A percentile compares a stretch with the other conserved stretches of the same genome.
Conservation (phyloP, 179 eudicot genomes). For the Patellifolia procumbens region DNA sequence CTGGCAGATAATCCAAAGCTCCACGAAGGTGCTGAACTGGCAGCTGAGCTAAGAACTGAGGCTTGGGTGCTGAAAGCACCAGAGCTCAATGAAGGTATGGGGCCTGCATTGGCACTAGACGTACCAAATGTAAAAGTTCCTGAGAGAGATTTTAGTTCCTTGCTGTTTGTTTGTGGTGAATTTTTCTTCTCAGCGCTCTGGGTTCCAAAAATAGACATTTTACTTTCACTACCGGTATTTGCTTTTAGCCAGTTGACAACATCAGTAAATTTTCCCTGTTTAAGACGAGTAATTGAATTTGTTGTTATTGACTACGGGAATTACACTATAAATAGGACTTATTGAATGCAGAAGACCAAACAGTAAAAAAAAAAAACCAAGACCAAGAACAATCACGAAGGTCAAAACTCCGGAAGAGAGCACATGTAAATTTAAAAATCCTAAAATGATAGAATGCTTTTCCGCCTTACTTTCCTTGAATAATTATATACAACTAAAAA, state of each 20-base stretch:
- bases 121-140: slow-evolving; percentile 41
- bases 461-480: too few species aligned
- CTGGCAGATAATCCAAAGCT: slow-evolving; percentile 38
- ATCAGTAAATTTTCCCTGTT: slow-evolving; percentile 79
- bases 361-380: neutral
- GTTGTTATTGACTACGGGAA: neutral
- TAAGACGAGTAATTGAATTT: slow-evolving; percentile 5
- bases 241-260: slow-evolving; percentile 83
- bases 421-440: neutral
- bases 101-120: slow-evolving; percentile 36
- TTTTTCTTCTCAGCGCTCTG: slow-evolving; percentile 38
- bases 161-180: slow-evolving; percentile 42
- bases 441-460: too few species aligned
- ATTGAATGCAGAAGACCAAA: neutral
- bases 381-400: neutral
- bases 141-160: slow-evolving; percentile 32
- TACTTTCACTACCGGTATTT: slow-evolving; percentile 50
- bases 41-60: slow-evolving; percentile 10
- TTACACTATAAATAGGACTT: neutral
- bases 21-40: slow-evolving; percentile 36
- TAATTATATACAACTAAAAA: too few species aligned
- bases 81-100: slow-evolving; percentile 40
- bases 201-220: slow-evolving; percentile 36
- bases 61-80: slow-evolving; percentile 29
- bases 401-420: neutral